Percentiles rank a stretch among this genome's conserved stretches.
Conservation (phyloP, 345 rosid species). For the Lagerstroemia speciosa region DNA sequence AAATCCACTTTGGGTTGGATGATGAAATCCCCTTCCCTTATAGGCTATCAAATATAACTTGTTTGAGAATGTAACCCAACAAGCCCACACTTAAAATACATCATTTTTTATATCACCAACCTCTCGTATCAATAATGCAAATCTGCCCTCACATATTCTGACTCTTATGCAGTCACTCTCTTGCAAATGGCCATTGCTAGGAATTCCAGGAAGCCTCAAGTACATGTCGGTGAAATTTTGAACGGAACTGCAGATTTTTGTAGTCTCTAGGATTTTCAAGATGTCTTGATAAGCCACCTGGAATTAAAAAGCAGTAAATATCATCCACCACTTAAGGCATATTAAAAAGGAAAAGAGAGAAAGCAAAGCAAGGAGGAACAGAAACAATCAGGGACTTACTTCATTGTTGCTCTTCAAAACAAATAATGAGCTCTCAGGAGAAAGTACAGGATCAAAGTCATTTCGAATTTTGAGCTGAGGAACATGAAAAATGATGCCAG, state of each 20-base stretch:
- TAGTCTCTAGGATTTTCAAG: constrained; percentile 67
- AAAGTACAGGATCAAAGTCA: constrained; percentile 99
- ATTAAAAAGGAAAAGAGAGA: constrained; percentile 1
- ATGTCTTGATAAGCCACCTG: constrained; percentile 91
- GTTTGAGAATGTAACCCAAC: constrained; percentile 10
- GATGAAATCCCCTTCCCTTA: constrained; percentile 97
- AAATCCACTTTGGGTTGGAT: constrained; percentile 99
- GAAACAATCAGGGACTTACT: constrained; percentile 31
- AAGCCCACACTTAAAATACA: not conserved
- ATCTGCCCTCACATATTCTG: constrained; percentile 97
- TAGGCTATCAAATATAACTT: constrained; percentile 49
- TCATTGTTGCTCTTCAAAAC: constrained; percentile 90
- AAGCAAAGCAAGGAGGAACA: constrained; percentile 13
- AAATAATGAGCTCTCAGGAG: constrained; percentile 98
- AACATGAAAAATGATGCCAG: constrained; percentile 9
- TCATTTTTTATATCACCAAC: constrained; percentile 23
- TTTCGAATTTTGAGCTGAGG: constrained; percentile 94
- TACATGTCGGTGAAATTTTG: constrained; percentile 94
- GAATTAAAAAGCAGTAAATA: constrained; percentile 6
- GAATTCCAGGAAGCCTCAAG: constrained; percentile 79
- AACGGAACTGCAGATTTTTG: constrained; percentile 77
- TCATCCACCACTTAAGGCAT: not conserved
- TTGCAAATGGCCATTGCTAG: constrained; percentile 68
- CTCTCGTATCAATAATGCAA: constrained; percentile 94
- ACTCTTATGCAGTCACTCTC: constrained; percentile 97